phyloP scores from a whole-genome alignment of 352 stramenopile species.

The Aphanomyces invadans region DNA sequence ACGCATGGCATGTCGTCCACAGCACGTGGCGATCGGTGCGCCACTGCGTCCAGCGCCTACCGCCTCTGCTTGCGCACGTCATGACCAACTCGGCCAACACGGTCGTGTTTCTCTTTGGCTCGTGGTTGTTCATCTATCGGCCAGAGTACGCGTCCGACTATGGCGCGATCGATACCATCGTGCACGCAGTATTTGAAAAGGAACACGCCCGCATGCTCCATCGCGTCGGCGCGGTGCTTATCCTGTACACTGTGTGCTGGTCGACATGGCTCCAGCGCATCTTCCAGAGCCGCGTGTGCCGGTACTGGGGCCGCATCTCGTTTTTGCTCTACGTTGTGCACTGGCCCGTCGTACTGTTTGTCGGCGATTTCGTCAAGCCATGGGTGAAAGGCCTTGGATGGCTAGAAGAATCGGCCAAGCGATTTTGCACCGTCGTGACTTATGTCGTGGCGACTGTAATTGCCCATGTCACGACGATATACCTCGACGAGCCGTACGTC shows the following conservation, averaged over 20 bases:
- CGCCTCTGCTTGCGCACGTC: not conserved
- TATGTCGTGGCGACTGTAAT: not conserved
- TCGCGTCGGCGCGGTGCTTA: not conserved
- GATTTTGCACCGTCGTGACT: not conserved
- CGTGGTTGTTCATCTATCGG: not conserved
- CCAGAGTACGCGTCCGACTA: not conserved
- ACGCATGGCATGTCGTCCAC: not conserved
- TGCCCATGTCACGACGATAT: not conserved
- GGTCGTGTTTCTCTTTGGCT: not conserved
- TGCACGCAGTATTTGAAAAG: slow-evolving; percentile 7
- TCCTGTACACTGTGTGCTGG: slow-evolving; percentile 2
- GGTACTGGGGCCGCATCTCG: slow-evolving; percentile 8
- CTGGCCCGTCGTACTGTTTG: not conserved
- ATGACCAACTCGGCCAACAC: not conserved
- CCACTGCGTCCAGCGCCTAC: not conserved
- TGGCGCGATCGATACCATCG: not conserved
- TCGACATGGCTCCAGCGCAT: slow-evolving; percentile 1
- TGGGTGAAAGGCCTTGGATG: not conserved
- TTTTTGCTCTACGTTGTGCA: not conserved
- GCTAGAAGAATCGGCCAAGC: not conserved
- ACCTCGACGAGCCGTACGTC: slow-evolving; percentile 2
- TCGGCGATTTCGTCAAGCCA: slow-evolving; percentile 2
- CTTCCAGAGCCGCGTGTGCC: not conserved
- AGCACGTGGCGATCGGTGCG: not conserved
- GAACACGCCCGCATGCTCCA: not conserved